These are phyloP conservation scores for Leccinum subgranulosum DNA, from an alignment of 768 basidiomycete species.

Conservation along the genomic window DNA sequence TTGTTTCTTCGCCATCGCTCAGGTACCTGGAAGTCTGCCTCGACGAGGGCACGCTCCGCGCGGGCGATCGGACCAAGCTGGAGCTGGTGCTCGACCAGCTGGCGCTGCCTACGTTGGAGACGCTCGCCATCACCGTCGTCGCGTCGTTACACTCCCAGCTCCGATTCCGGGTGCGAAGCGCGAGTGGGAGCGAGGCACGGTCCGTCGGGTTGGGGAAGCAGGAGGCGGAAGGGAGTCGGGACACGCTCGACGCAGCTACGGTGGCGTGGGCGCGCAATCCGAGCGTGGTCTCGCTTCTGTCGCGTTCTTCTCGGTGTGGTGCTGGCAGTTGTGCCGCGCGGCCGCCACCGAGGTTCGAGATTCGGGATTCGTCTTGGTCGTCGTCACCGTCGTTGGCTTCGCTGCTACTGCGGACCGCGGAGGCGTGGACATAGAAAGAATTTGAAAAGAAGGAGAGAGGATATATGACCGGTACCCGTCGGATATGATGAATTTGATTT, in stretches of 20 bases:
- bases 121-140: conserved; percentile 10
- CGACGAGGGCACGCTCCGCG: conserved; percentile 19
- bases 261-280: conserved; percentile 13
- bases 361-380: conserved; percentile 1
- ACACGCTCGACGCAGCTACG: neutral
- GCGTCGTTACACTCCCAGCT: neutral
- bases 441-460: neutral
- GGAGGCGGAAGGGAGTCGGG: neutral
- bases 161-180: neutral
- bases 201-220: neutral
- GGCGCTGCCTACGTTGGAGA: conserved; percentile 18
- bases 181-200: neutral
- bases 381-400: neutral
- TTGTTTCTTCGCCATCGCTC: conserved; percentile 2
- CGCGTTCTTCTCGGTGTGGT: conserved; percentile 7
- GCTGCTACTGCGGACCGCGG: neutral
- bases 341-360: conserved; percentile 4
- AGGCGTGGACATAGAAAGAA: neutral
- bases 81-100: conserved; percentile 19
- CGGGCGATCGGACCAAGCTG: conserved; percentile 18
- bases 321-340: neutral
- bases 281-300: conserved; percentile 11
- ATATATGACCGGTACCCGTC: neutral
- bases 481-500: neutral
- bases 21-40: conserved; percentile 16